A percentile compares a stretch with the other conserved stretches of the same genome.
phyloP scores from a whole-genome alignment of 352 stramenopile genomes.

The Phytophthora citrophthora region DNA sequence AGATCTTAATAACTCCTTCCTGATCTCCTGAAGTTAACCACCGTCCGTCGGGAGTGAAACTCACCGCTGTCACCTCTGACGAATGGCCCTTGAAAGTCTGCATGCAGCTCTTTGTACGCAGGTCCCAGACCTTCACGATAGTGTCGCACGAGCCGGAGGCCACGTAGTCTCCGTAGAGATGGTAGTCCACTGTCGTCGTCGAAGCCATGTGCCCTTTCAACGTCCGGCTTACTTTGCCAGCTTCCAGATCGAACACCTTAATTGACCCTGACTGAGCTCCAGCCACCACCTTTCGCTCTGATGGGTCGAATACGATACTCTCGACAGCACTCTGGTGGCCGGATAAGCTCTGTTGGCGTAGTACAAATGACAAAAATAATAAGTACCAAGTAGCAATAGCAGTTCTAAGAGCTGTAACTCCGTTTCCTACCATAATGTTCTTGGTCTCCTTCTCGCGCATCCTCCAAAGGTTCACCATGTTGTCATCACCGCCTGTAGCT shows the following conservation, averaged over 20 bases:
- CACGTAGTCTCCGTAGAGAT: conserved; percentile 88
- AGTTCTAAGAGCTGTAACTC: neutral
- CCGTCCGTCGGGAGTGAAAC: conserved; percentile 81
- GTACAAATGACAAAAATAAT: neutral
- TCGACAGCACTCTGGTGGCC: conserved; percentile 81
- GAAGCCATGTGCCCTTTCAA: conserved; percentile 88
- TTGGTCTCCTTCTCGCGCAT: conserved; percentile 89
- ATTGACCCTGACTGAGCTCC: conserved; percentile 84
- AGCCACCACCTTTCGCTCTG: conserved; percentile 77
- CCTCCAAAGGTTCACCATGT: conserved; percentile 85
- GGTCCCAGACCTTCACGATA: conserved; percentile 88
- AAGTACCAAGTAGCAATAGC: neutral
- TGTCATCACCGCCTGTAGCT: conserved; percentile 79
- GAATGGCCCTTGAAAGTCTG: conserved; percentile 87
- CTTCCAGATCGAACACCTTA: conserved; percentile 85
- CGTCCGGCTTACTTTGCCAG: conserved; percentile 77
- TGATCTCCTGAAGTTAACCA: conserved; percentile 83
- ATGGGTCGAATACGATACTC: conserved; percentile 83
- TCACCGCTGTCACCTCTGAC: conserved; percentile 77
- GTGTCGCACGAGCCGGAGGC: conserved; percentile 83
- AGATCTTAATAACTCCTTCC: conserved; percentile 84
- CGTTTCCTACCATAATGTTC: conserved; percentile 76
- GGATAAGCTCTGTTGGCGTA: conserved; percentile 59
- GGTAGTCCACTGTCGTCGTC: conserved; percentile 82
- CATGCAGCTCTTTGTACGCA: conserved; percentile 88